Evolutionary conservation across 139 green algal genomes (phyloP).

Genomic region (Desmodesmus armatus): DNA sequence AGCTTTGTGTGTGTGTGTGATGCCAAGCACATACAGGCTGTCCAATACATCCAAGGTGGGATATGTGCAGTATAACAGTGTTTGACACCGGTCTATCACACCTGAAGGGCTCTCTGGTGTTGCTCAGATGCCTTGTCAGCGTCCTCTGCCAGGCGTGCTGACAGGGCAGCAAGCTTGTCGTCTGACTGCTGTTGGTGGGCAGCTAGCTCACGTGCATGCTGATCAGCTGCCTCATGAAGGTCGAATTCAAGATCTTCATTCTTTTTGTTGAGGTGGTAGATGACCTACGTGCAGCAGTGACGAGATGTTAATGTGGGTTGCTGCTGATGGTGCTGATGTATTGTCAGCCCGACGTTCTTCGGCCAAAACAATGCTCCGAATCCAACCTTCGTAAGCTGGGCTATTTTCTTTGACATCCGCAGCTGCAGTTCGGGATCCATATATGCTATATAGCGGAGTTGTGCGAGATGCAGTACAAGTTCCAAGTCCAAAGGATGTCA

Average conservation of each 20-base stretch:
- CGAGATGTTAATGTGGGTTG: not conserved
- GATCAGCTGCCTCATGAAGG: slow-evolving; percentile 74
- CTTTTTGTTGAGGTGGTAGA: slow-evolving; percentile 87
- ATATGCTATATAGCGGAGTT: too few relatives aligned
- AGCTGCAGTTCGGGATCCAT: slow-evolving; percentile 60
- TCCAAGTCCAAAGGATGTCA: too few relatives aligned
- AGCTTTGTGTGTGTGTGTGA: too few relatives aligned
- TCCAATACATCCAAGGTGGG: too few relatives aligned
- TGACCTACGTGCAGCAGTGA: slow-evolving; percentile 65
- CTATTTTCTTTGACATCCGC: slow-evolving; percentile 88
- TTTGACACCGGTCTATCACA: too few relatives aligned
- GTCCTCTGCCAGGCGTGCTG: slow-evolving; percentile 60
- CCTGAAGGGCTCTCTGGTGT: not conserved
- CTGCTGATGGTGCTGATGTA: not conserved
- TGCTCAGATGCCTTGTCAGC: slow-evolving; percentile 1
- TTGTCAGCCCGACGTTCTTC: not conserved
- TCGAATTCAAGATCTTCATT: slow-evolving; percentile 84
- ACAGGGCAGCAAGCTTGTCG: slow-evolving; percentile 68
- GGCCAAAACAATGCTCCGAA: not conserved
- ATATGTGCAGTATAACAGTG: too few relatives aligned
- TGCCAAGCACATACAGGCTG: too few relatives aligned
- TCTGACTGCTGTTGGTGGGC: slow-evolving; percentile 71
- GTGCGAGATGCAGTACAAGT: too few relatives aligned
- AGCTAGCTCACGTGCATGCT: slow-evolving; percentile 82
- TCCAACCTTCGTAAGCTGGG: slow-evolving; percentile 79